Percentiles rank a stretch among this genome's conserved stretches.
Evolutionary conservation across 371 early-diverging fungal species (phyloP).

Genomic region (Saksenaea oblongispora): DNA sequence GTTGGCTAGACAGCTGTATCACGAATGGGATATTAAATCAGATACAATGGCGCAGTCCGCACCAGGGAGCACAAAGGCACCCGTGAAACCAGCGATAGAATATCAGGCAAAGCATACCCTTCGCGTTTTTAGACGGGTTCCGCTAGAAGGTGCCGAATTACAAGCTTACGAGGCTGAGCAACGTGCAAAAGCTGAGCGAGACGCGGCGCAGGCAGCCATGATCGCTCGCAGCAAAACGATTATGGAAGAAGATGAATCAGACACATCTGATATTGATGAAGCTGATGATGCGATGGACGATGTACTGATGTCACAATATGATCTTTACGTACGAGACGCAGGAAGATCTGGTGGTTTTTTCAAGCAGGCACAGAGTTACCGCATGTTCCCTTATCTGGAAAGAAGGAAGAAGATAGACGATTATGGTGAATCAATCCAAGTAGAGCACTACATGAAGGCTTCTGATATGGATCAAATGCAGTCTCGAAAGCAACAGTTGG

Average conservation of each 20-base stretch:
- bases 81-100: slow-evolving; percentile 49
- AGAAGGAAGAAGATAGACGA: slow-evolving; percentile 84
- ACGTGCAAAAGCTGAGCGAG: slow-evolving; percentile 66
- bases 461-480: slow-evolving; percentile 47
- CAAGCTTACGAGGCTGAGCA: slow-evolving; percentile 64
- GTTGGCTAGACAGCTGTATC: slow-evolving; percentile 70
- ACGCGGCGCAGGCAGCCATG: slow-evolving; percentile 75
- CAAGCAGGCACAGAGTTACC: slow-evolving; percentile 78
- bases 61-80: slow-evolving; percentile 16
- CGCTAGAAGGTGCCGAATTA: slow-evolving; percentile 89
- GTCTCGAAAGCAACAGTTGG: slow-evolving; percentile 34
- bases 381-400: slow-evolving; percentile 91
- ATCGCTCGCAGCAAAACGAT: slow-evolving; percentile 66
- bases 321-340: slow-evolving; percentile 80
- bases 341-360: slow-evolving; percentile 73
- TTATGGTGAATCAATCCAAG: slow-evolving; percentile 92
- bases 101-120: slow-evolving; percentile 48
- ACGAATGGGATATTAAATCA: slow-evolving; percentile 61
- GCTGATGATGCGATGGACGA: slow-evolving; percentile 61
- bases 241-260: slow-evolving; percentile 77
- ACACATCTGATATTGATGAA: slow-evolving; percentile 65
- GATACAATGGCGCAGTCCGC: slow-evolving; percentile 6
- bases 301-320: slow-evolving; percentile 63
- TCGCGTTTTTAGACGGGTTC: slow-evolving; percentile 59
- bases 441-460: slow-evolving; percentile 66